Evolutionary conservation across 345 rosid species (phyloP).

Genomic region (Erysimum cheiranthoides): DNA sequence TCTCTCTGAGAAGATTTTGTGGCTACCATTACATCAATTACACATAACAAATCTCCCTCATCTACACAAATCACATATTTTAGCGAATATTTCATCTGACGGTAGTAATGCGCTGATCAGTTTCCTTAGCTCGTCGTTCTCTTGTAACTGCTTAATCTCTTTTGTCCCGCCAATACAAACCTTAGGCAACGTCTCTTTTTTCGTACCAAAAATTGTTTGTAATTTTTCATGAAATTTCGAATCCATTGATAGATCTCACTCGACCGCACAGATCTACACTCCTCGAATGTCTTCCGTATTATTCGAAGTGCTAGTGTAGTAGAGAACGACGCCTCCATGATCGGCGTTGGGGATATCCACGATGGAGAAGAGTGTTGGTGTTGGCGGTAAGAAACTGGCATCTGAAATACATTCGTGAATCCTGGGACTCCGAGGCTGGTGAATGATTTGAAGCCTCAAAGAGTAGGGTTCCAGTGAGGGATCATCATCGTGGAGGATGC

Average conservation of each 20-base stretch:
- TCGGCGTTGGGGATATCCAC: constrained; percentile 41
- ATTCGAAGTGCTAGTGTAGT: constrained; percentile 84
- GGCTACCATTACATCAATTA: constrained; percentile 62
- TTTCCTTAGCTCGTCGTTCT: constrained; percentile 56
- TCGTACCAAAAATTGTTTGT: constrained; percentile 49
- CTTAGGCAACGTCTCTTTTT: constrained; percentile 46
- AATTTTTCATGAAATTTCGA: constrained; percentile 59
- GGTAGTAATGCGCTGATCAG: constrained; percentile 44
- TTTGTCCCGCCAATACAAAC: constrained; percentile 65
- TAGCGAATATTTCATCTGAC: constrained; percentile 14
- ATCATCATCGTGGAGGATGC: constrained; percentile 33
- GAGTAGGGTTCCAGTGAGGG: constrained; percentile 31
- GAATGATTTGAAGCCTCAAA: constrained; percentile 56
- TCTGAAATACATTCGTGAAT: constrained; percentile 45
- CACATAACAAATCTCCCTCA: constrained; percentile 65
- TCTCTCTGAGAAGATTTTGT: constrained; percentile 56
- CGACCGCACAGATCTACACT: constrained; percentile 62
- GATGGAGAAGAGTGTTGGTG: constrained; percentile 20
- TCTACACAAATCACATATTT: constrained; percentile 52
- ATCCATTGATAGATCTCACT: constrained; percentile 84
- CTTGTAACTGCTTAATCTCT: constrained; percentile 52
- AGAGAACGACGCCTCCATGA: constrained; percentile 57
- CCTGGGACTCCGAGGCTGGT: constrained; percentile 62
- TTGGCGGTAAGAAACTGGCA: constrained; percentile 37
- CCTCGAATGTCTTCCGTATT: constrained; percentile 77